Base-by-base conservation (phyloP, 192 early-diverging fungal species). In the Mortierella antarctica region DNA sequence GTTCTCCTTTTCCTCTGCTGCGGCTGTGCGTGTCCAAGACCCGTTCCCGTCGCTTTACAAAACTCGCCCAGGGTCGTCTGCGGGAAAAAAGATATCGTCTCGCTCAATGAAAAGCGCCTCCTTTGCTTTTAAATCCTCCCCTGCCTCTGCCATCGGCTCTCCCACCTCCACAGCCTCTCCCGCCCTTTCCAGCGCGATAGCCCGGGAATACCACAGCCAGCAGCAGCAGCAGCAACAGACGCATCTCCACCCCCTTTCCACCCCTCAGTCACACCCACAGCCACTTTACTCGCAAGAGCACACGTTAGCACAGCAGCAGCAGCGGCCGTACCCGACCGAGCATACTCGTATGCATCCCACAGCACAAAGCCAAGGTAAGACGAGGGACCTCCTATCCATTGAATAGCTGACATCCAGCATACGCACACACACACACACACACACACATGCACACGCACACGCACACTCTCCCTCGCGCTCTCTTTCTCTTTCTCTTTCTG, bases 291-390 rank as follows among this genome's bases (percentile, higher is more conserved):
- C 8, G n/a, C 54, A 55, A 21, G n/a, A 21, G 54, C 54, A 55
- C 8, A 55, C 50, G 17, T 12, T n/a, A 55, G 54, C 54, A 55
- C 17, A 62, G 44, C 12, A 18, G 42, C 60, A 54, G 6, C 65
- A 40, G 15, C 10, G 21, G 45, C 53, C 8, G 5, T n/a, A 12
- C 8, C 11, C 54, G 42, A 45, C 9, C n/a, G 41, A 54, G 44
- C 5, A 46, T 67, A 57, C 46, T 13, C 49, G 8, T 67, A 71
- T 63, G 60, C 59, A 63, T 42, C 44, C 60, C 53, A 20, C 45
- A 45, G n/a, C 69, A 47, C 48, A 51, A 7, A 63, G 13, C 41
- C 1, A 55, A 56, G 69, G 69, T 71, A 71, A 56, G 69, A 21
- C 17, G 54, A n/a, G 17, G 13, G 17, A 51, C 31, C 31, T 31